These are phyloP conservation scores for Yarrowia galli DNA, from an alignment of 1,139 yeast genomes.

Conservation along the genomic window DNA sequence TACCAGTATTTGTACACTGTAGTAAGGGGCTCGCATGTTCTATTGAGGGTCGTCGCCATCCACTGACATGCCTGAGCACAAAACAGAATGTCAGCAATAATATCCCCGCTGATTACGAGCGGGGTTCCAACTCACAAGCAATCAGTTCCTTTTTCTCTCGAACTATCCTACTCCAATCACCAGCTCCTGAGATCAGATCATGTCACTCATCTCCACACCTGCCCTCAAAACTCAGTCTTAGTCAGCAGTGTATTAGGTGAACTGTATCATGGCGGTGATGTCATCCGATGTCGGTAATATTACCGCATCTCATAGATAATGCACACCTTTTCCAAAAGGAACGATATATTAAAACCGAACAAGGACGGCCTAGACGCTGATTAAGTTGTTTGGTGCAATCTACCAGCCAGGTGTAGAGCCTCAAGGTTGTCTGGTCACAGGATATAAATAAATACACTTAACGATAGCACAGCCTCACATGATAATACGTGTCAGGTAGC, in stretches of 20 bases:
- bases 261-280: conserved; percentile 3
- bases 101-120: too few species aligned
- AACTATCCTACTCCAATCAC: too few species aligned
- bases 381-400: background rate
- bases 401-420: background rate
- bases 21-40: too few species aligned
- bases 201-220: too few species aligned
- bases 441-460: background rate
- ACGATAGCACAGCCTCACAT: conserved; percentile 5
- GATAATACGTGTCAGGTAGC: background rate
- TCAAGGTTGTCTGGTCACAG: conserved; percentile 1
- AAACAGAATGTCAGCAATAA: too few species aligned
- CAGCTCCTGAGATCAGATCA: too few species aligned
- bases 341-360: background rate
- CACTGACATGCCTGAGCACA: too few species aligned
- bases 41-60: too few species aligned
- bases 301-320: background rate
- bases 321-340: background rate
- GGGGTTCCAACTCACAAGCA: too few species aligned
- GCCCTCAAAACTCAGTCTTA: background rate
- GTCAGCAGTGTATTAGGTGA: background rate
- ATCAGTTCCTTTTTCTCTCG: too few species aligned
- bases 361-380: background rate
- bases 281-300: background rate
- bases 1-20: too few species aligned